Evolutionary conservation across 176 grass and related monocot species (phyloP).

Genomic region (Lolium rigidum): DNA sequence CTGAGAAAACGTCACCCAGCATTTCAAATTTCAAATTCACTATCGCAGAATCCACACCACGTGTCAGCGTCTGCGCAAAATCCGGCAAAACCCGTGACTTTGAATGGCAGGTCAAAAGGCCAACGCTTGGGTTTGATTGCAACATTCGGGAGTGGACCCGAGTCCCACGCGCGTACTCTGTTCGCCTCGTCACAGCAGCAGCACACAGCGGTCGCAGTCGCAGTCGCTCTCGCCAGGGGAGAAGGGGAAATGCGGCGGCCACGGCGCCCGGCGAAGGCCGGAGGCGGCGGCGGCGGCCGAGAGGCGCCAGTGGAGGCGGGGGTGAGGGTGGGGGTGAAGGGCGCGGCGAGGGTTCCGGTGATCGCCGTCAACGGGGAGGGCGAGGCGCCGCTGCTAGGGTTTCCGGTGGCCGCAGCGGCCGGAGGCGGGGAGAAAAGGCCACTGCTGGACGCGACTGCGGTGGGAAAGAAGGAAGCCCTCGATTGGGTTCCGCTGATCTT

Average conservation of each 20-base stretch:
- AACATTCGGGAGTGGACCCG: neutral
- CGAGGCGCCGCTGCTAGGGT: neutral
- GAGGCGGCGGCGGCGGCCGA: neutral
- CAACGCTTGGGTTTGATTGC: neutral
- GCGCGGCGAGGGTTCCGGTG: neutral
- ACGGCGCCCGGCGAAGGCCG: neutral
- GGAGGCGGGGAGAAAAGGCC: neutral
- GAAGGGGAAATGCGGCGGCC: neutral
- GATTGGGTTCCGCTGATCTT: neutral
- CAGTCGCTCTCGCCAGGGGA: neutral
- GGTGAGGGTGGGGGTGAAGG: neutral
- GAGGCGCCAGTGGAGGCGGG: neutral
- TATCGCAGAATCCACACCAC: neutral
- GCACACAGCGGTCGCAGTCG: conserved; percentile 2
- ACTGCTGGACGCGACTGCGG: neutral
- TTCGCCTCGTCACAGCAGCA: neutral
- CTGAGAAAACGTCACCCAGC: no score
- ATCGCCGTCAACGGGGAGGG: neutral
- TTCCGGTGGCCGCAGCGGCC: neutral
- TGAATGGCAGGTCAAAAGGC: neutral
- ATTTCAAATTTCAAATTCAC: no score
- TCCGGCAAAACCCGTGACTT: neutral
- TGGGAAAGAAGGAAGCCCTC: neutral
- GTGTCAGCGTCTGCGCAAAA: neutral
- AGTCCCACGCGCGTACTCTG: neutral